Conservation (phyloP, 78 protist genomes). For the Emiliania huxleyi region DNA sequence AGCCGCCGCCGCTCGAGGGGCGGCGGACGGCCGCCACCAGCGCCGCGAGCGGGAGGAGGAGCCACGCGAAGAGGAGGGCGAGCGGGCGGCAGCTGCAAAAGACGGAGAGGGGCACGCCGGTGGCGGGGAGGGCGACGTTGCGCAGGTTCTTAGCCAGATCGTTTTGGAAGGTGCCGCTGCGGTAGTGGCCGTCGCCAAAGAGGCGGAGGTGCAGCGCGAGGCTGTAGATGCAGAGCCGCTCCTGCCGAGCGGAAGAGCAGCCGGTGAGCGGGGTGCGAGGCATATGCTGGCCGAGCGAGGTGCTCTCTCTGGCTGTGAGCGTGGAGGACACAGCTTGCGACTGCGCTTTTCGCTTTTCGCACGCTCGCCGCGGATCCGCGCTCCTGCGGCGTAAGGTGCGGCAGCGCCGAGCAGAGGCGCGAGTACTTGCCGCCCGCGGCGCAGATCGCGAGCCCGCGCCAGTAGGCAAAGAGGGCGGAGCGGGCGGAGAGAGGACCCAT, state of each 20-base stretch:
- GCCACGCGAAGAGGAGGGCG: background rate
- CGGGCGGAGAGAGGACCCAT: no score
- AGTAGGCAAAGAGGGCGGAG: background rate
- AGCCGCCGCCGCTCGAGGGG: background rate
- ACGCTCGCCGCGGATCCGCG: no score
- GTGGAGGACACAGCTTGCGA: no score
- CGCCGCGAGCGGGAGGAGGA: background rate
- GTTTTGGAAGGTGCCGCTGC: background rate
- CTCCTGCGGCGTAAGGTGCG: background rate
- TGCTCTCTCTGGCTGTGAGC: no score
- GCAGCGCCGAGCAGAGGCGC: background rate
- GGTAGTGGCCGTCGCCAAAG: constrained; percentile 30
- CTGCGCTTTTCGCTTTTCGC: no score
- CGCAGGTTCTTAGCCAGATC: constrained; percentile 29
- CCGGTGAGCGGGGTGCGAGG: no score
- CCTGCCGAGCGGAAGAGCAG: no score
- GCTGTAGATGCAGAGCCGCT: background rate
- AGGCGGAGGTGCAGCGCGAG: background rate
- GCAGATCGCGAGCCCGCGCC: background rate
- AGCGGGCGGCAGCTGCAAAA: background rate
- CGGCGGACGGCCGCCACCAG: background rate
- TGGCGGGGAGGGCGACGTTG: constrained; percentile 37
- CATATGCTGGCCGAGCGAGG: no score
- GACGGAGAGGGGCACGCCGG: constrained; percentile 25
- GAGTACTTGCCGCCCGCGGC: background rate